These are phyloP conservation scores for Solanum peruvianum DNA, from an alignment of 257 asterid genomes.

Conservation along the genomic window DNA sequence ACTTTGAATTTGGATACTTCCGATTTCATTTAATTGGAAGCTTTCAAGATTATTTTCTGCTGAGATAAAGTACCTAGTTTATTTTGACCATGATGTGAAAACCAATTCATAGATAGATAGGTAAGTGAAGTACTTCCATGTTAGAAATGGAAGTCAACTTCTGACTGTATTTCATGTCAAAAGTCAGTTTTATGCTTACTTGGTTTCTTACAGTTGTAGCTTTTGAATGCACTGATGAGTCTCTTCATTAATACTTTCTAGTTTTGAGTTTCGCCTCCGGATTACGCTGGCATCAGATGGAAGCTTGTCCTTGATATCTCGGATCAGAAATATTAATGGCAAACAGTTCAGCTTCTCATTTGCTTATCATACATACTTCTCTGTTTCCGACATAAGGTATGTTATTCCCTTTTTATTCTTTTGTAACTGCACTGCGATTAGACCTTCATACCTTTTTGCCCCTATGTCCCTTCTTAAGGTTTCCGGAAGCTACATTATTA, in stretches of 20 bases:
- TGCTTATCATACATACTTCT: constrained; percentile 71
- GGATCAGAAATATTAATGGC: constrained; percentile 72
- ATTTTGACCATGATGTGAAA: neutral
- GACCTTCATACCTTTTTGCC: neutral
- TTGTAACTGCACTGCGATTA: neutral
- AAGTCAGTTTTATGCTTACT: neutral
- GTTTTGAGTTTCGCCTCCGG: constrained; percentile 81
- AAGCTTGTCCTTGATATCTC: constrained; percentile 69
- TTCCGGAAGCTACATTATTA: neutral
- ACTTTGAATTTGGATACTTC: neutral
- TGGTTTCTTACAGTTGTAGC: neutral
- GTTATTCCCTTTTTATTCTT: neutral
- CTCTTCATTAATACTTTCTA: constrained; percentile 10
- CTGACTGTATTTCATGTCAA: neutral
- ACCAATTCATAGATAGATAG: neutral
- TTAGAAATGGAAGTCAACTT: neutral
- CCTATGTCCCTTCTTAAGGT: neutral
- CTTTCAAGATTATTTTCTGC: neutral
- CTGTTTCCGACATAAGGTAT: constrained; percentile 91
- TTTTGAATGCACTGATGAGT: neutral
- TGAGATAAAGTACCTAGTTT: neutral
- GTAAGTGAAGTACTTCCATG: neutral
- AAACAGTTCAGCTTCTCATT: constrained; percentile 89
- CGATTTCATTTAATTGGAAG: neutral
- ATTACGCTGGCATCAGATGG: constrained; percentile 71